A percentile compares a stretch with the other conserved stretches of the same genome.
phyloP scores from a whole-genome alignment of 345 rosid genomes.

The Iberis pinnata region DNA sequence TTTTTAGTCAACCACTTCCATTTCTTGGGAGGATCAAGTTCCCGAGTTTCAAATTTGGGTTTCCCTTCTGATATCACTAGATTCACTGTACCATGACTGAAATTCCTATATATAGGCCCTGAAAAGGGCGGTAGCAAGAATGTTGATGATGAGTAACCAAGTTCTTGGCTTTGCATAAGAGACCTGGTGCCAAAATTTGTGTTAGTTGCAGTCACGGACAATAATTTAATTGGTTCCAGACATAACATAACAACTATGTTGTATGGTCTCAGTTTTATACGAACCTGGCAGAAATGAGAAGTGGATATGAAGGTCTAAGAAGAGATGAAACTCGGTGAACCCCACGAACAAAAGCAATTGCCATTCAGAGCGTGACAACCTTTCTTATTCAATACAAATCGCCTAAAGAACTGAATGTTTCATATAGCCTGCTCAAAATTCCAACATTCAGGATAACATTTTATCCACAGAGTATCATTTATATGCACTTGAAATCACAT shows the following conservation, averaged over 20 bases:
- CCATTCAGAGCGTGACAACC: slow-evolving; percentile 21
- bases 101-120: slow-evolving; percentile 35
- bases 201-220: background rate
- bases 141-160: slow-evolving; percentile 15
- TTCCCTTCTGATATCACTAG: slow-evolving; percentile 83
- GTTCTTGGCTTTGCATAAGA: slow-evolving; percentile 9
- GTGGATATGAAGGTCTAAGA: slow-evolving; percentile 20
- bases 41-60: slow-evolving; percentile 72
- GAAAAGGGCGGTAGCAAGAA: slow-evolving; percentile 15
- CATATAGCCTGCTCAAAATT: background rate
- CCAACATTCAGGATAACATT: background rate
- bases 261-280: background rate
- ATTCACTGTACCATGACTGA: slow-evolving; percentile 58
- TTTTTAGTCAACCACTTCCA: slow-evolving; percentile 75
- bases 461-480: too few species aligned
- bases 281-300: slow-evolving; percentile 32
- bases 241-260: background rate
- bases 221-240: background rate
- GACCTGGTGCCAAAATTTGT: slow-evolving; percentile 9
- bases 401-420: background rate
- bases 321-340: slow-evolving; percentile 31
- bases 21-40: slow-evolving; percentile 76
- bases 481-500: background rate
- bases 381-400: background rate
- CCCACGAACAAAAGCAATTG: slow-evolving; percentile 27